Base-by-base conservation (phyloP, 805 yeast species). In the Naumovozyma dairenensis region DNA sequence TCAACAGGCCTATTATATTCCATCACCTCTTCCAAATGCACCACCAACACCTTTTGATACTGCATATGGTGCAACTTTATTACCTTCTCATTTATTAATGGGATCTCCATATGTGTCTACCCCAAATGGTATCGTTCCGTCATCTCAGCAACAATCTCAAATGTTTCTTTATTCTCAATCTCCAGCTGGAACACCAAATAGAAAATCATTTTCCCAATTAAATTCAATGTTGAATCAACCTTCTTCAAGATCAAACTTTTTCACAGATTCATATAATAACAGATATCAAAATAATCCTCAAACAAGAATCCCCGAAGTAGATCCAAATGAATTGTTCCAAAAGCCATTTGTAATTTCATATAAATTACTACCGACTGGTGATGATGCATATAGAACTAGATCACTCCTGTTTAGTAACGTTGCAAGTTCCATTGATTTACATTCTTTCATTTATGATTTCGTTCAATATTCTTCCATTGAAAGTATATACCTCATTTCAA, bases 391-490 rank as follows among this genome's bases (percentile, higher is more conserved):
- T 28, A 44, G 56, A 29, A 55, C 59, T 16, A 44, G 59, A 21
- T 55, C 60, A 6, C 27, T 55, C 26, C 40, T 54, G 13, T 46
- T 55, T 22, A 48, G 49, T 29, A 53, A 55, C 27, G 40, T 55
- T 13, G 42, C 43, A 34, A 33, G 39, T 17, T 39, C 48, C 5
- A 38, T 51, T 5, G 38, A 39, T 21, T 21, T 53, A 5, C 48
- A 49, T 28, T 35, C 40, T 12, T 52, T 55, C 35, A 41, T 48
- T 12, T 33, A 74, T 28, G 65, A 71, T 29, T 53, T 59, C 21
- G 62, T 77, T 7, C 71, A 70, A 28, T 65, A 51, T 48, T 83
- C 81, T 3, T 80, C 83, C 1, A 65, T 79, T 22, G 86, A 79
- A 51, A 71, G 71, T 44, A 65, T 74, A 39, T 65, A 67, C 35